Evolutionary conservation across 257 asterid species (phyloP).

Genomic region (Cynanchum wilfordii): DNA sequence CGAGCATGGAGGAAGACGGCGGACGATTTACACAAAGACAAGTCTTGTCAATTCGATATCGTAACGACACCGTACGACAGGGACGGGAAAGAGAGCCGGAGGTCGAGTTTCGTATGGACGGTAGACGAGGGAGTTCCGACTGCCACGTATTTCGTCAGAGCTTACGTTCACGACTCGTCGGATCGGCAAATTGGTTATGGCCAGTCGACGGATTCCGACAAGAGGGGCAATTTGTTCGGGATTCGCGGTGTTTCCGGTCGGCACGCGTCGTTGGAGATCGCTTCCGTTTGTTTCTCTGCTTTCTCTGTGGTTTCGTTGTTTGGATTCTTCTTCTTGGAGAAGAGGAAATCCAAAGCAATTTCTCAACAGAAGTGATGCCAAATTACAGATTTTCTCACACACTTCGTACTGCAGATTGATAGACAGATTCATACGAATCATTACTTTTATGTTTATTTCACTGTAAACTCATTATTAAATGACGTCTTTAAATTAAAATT

Average conservation of each 20-base stretch:
- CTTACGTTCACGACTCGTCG: slow-evolving; percentile 34
- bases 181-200: slow-evolving; percentile 49
- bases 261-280: slow-evolving; percentile 47
- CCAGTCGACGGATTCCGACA: slow-evolving; percentile 43
- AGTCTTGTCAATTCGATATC: slow-evolving; percentile 57
- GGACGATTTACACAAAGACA: slow-evolving; percentile 52
- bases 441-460: too few species aligned
- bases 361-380: slow-evolving; percentile 20
- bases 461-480: too few species aligned
- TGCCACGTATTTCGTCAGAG: slow-evolving; percentile 65
- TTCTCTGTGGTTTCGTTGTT: slow-evolving; percentile 54
- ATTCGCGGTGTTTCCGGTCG: slow-evolving; percentile 53
- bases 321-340: slow-evolving; percentile 66
- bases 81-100: slow-evolving; percentile 14
- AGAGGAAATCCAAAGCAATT: slow-evolving; percentile 35
- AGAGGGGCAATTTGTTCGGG: slow-evolving; percentile 39
- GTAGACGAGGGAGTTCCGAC: slow-evolving; percentile 45
- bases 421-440: too few species aligned
- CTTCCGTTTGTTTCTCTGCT: slow-evolving; percentile 56
- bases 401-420: too few species aligned
- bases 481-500: too few species aligned
- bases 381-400: not conserved
- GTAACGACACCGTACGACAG: slow-evolving; percentile 34
- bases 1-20: slow-evolving; percentile 67
- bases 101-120: slow-evolving; percentile 37